Evolutionary conservation across 2,329 filamentous ascomycete species (phyloP).

Genomic region (Fusarium ramigenum): DNA sequence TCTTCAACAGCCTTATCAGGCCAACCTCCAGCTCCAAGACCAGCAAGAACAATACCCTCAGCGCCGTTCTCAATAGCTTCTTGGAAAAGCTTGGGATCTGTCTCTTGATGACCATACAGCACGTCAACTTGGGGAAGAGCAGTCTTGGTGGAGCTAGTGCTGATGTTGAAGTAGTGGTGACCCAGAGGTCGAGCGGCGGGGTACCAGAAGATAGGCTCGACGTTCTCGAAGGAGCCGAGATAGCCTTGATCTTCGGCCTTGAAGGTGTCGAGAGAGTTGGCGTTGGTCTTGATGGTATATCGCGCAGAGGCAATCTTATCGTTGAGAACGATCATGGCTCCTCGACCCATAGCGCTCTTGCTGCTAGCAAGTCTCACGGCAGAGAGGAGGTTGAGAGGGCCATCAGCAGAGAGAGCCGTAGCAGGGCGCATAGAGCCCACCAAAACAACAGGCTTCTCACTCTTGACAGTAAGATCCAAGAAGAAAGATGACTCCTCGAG

Average conservation of each 20-base stretch:
- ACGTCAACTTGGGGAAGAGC: conserved; percentile 64
- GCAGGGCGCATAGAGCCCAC: conserved; percentile 71
- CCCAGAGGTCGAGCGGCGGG: conserved; percentile 57
- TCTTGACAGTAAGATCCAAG: conserved; percentile 64
- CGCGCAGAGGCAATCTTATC: conserved; percentile 66
- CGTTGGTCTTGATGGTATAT: conserved; percentile 68
- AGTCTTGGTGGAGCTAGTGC: conserved; percentile 35
- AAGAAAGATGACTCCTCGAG: conserved; percentile 71
- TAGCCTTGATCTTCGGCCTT: conserved; percentile 64
- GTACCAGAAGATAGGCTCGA: conserved; percentile 68
- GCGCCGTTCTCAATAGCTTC: conserved; percentile 59
- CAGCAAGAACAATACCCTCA: conserved; percentile 63
- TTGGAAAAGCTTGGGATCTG: conserved; percentile 56
- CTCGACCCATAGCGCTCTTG: conserved; percentile 56
- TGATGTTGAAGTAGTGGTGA: conserved; percentile 55
- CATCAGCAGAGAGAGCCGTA: conserved; percentile 69
- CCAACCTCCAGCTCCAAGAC: conserved; percentile 63
- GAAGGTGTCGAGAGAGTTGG: conserved; percentile 70
- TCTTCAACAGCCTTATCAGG: conserved; percentile 48
- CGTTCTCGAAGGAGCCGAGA: conserved; percentile 66
- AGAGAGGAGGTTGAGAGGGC: conserved; percentile 68
- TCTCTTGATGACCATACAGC: conserved; percentile 62
- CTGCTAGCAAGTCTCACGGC: conserved; percentile 64
- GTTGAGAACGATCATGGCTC: conserved; percentile 68
- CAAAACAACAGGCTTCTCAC: conserved; percentile 66